Evolutionary conservation across 139 green algal species (phyloP).

Genomic region (Tetraselmis chui): DNA sequence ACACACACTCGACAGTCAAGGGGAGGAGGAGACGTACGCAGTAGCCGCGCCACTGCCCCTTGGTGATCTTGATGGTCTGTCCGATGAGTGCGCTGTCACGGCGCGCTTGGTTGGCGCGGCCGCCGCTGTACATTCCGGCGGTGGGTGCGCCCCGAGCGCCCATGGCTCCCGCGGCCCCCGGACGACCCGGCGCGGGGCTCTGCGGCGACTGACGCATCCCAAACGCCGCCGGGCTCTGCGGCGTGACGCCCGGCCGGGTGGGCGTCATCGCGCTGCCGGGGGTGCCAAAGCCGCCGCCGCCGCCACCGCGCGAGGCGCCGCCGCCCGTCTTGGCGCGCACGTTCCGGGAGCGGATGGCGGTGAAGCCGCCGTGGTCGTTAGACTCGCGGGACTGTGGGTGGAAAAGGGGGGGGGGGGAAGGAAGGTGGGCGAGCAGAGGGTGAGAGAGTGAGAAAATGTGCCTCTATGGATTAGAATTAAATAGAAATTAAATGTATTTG

Average conservation of each 20-base stretch:
- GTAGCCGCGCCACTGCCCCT: neutral
- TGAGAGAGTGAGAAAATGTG: too few species aligned
- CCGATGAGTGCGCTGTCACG: neutral
- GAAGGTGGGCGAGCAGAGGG: too few species aligned
- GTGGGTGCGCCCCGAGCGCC: too few species aligned
- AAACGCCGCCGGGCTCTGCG: neutral
- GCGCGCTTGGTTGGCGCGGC: neutral
- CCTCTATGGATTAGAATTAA: too few species aligned
- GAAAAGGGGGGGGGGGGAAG: too few species aligned
- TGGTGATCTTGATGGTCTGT: neutral
- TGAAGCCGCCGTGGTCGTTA: constrained; percentile 21
- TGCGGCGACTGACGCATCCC: neutral
- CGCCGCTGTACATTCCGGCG: neutral
- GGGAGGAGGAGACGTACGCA: neutral
- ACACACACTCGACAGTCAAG: neutral
- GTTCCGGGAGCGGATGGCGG: constrained; percentile 26
- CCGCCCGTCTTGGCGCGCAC: constrained; percentile 16
- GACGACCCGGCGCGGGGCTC: neutral
- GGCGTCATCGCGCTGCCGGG: constrained; percentile 1
- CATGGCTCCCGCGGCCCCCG: neutral
- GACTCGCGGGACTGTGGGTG: constrained; percentile 9
- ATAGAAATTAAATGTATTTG: too few species aligned
- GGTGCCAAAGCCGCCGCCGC: neutral
- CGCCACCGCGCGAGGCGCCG: constrained; percentile 7
- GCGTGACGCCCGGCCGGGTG: neutral